These are phyloP conservation scores for Backusella psychrophila DNA, from an alignment of 192 early-diverging fungal genomes.

Conservation along the genomic window DNA sequence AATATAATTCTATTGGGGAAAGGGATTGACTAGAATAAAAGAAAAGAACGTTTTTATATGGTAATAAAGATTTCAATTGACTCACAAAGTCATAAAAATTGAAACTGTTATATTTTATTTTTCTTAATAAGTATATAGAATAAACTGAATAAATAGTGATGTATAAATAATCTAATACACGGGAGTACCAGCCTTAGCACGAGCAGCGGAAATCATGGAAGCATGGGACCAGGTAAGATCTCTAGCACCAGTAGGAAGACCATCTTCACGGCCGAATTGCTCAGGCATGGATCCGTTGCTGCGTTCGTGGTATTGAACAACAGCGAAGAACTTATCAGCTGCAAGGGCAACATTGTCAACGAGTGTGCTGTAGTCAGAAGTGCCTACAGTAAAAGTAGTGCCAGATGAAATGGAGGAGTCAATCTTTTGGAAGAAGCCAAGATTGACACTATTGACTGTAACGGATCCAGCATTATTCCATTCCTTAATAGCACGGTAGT, in stretches of 20 bases:
- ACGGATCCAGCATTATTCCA: conserved; percentile 26
- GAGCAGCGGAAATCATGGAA: conserved; percentile 42
- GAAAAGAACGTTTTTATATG: neutral
- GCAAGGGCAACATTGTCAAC: conserved; percentile 36
- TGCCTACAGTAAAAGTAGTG: neutral
- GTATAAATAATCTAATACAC: neutral
- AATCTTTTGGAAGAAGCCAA: conserved; percentile 36
- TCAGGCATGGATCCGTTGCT: conserved; percentile 57
- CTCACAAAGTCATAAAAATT: neutral
- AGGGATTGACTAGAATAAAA: neutral
- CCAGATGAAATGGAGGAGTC: conserved; percentile 22
- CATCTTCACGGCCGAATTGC: conserved; percentile 57
- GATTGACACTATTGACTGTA: conserved; percentile 36
- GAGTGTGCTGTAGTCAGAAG: conserved; percentile 26
- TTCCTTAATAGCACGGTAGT: conserved; percentile 48
- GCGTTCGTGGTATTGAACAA: conserved; percentile 51
- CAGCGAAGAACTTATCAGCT: conserved; percentile 59
- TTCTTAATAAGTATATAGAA: neutral
- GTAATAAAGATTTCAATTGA: neutral
- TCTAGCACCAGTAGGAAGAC: conserved; percentile 56
- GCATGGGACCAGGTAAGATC: conserved; percentile 78
- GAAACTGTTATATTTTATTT: neutral
- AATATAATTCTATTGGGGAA: neutral
- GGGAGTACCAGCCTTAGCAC: conserved; percentile 25
- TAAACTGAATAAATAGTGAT: neutral